phyloP scores from a whole-genome alignment of 2,329 filamentous ascomycete genomes.

The Cercospora zeae-maydis region DNA sequence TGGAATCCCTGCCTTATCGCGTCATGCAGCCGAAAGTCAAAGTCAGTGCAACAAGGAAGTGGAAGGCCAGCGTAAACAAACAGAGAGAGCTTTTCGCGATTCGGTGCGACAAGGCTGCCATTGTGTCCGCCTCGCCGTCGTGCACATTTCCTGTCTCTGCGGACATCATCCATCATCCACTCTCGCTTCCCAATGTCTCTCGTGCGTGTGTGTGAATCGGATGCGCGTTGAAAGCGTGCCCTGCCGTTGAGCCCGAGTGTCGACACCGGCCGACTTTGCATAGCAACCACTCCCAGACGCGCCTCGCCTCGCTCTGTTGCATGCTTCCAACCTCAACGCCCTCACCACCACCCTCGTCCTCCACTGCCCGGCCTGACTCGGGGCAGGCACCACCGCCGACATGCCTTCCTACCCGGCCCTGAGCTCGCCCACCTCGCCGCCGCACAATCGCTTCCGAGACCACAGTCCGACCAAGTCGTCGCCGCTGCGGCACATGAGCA shows the following conservation, averaged over 20 bases:
- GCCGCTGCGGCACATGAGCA: constrained; percentile 36
- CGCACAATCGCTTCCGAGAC: constrained; percentile 33
- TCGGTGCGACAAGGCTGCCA: constrained; percentile 17
- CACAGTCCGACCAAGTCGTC: constrained; percentile 35
- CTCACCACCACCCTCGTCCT: constrained; percentile 1
- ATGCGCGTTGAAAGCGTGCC: neutral
- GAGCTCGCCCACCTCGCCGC: constrained; percentile 33
- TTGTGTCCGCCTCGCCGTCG: constrained; percentile 2
- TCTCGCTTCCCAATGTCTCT: neutral
- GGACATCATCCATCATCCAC: neutral
- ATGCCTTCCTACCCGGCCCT: constrained; percentile 28
- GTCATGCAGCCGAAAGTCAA: neutral
- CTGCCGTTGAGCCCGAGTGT: neutral
- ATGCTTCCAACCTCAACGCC: neutral
- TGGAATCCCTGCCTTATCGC: neutral
- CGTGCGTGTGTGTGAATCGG: neutral
- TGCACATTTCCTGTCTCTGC: neutral
- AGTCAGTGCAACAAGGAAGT: constrained; percentile 2
- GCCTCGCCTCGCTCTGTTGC: neutral
- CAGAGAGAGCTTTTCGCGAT: constrained; percentile 4
- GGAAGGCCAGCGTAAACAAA: constrained; percentile 12
- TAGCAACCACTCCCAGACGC: constrained; percentile 17
- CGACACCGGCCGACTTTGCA: constrained; percentile 9
- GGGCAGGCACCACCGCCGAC: constrained; percentile 14
- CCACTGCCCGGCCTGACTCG: constrained; percentile 5